Conservation (phyloP, 1,139 yeast species). For the Magnusiomyces suaveolens region DNA sequence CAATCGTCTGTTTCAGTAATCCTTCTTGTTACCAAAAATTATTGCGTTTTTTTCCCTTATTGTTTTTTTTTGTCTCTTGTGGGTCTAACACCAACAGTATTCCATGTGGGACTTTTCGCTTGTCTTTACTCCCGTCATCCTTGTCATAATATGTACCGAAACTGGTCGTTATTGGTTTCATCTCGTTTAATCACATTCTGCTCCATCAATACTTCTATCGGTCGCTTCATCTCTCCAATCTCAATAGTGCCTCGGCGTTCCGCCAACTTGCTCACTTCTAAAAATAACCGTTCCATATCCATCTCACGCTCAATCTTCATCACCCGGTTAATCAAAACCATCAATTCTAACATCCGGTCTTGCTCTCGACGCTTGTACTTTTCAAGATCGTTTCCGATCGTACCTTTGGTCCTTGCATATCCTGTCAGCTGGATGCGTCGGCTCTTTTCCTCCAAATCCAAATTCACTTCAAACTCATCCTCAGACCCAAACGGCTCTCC, state of each 20-base stretch:
- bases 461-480: background rate
- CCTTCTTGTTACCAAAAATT: no score
- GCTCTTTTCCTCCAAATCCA: background rate
- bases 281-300: background rate
- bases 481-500: background rate
- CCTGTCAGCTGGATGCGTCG: background rate
- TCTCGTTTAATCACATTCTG: background rate
- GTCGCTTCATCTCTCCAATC: background rate
- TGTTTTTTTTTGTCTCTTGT: no score
- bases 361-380: background rate
- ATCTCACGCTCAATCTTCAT: slow-evolving; percentile 23
- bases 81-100: no score
- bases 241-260: background rate
- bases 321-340: slow-evolving; percentile 31
- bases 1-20: no score
- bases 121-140: no score
- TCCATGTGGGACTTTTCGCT: no score
- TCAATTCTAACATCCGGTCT: slow-evolving; percentile 30
- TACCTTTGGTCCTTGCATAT: background rate
- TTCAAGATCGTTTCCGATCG: background rate
- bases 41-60: no score
- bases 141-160: background rate
- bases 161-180: background rate
- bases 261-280: background rate
- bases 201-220: background rate